These are phyloP conservation scores for Calocybe cyanea DNA, from an alignment of 768 basidiomycete genomes.

Conservation along the genomic window DNA sequence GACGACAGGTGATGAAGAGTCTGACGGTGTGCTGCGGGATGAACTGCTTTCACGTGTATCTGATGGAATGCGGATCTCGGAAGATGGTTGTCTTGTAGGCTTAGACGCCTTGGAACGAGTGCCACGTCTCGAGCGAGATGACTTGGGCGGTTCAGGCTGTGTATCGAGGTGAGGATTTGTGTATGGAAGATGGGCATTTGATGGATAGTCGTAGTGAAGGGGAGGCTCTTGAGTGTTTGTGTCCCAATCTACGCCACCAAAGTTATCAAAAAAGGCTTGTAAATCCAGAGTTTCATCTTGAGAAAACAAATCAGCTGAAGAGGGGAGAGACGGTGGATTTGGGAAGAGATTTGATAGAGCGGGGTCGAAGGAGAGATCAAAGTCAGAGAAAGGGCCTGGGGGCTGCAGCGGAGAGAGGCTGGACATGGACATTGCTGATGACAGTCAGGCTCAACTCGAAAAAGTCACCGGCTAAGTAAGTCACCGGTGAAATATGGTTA, in stretches of 20 bases:
- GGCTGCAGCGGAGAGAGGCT: slow-evolving; percentile 37
- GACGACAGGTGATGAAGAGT: slow-evolving; percentile 22
- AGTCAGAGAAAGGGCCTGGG: slow-evolving; percentile 61
- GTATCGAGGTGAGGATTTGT: slow-evolving; percentile 47
- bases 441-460: background rate
- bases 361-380: slow-evolving; percentile 70
- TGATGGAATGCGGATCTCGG: slow-evolving; percentile 18
- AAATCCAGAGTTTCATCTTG: slow-evolving; percentile 74
- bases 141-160: slow-evolving; percentile 38
- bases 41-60: slow-evolving; percentile 20
- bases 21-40: slow-evolving; percentile 24
- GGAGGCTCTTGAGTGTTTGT: slow-evolving; percentile 37
- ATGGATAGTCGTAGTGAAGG: slow-evolving; percentile 20
- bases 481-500: slow-evolving; percentile 10
- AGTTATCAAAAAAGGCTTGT: slow-evolving; percentile 80
- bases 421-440: slow-evolving; percentile 23
- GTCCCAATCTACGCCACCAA: slow-evolving; percentile 58
- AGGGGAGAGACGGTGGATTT: slow-evolving; percentile 55
- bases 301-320: slow-evolving; percentile 78
- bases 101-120: slow-evolving; percentile 25
- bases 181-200: slow-evolving; percentile 33
- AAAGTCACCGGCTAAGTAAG: background rate
- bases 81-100: slow-evolving; percentile 17
- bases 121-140: slow-evolving; percentile 26
- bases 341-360: slow-evolving; percentile 57